phyloP scores from a whole-genome alignment of 179 eudicot species.

The Camellia oleifera region DNA sequence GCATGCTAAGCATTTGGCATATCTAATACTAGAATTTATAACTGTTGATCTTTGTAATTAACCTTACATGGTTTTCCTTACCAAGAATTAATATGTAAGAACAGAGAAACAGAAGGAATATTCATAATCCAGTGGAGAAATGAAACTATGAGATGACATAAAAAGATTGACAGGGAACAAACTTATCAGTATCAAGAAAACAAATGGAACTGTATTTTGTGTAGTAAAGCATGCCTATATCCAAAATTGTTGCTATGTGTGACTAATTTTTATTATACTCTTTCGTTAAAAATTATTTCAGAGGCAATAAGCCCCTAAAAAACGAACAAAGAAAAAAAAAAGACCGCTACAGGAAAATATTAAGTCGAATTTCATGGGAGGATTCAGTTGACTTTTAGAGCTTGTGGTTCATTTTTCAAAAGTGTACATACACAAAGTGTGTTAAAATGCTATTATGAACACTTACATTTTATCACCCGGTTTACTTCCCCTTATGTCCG shows the following conservation, averaged over 20 bases:
- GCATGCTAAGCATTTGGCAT: neutral
- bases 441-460: neutral
- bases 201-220: neutral
- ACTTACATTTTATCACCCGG: slow-evolving; percentile 86
- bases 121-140: neutral
- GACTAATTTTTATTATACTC: neutral
- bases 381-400: neutral
- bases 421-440: slow-evolving; percentile 1
- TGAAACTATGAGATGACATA: neutral
- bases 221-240: neutral
- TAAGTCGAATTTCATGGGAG: neutral
- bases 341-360: neutral
- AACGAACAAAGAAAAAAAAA: neutral
- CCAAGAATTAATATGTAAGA: neutral
- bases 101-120: neutral
- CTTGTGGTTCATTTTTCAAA: neutral
- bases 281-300: neutral
- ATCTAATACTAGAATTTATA: neutral
- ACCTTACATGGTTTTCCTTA: neutral
- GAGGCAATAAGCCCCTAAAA: neutral
- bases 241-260: neutral
- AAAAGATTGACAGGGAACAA: neutral
- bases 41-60: neutral
- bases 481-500: slow-evolving; percentile 87
- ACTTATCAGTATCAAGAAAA: neutral